These are phyloP conservation scores for Penicillium subrubescens DNA, from an alignment of 495 filamentous ascomycete species.

Conservation along the genomic window DNA sequence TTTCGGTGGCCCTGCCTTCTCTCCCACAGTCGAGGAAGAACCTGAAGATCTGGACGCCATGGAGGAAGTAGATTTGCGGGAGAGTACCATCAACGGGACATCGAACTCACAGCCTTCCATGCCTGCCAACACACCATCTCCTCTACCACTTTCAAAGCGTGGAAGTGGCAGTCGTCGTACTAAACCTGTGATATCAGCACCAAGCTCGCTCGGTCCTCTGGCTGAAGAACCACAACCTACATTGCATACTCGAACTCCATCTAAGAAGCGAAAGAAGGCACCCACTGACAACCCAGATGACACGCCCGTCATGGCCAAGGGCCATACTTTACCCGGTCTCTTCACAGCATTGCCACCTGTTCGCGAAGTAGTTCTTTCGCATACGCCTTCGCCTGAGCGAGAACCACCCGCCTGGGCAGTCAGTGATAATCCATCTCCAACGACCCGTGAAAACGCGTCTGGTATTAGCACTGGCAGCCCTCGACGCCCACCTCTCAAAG, in stretches of 20 bases:
- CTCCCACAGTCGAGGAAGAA: slow-evolving; percentile 45
- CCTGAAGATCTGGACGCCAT: slow-evolving; percentile 36
- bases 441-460: slow-evolving; percentile 25
- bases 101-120: slow-evolving; percentile 10
- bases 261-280: slow-evolving; percentile 30
- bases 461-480: slow-evolving; percentile 40
- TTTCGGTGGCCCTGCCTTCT: slow-evolving; percentile 39
- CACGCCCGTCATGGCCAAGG: slow-evolving; percentile 5
- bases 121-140: slow-evolving; percentile 24
- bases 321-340: slow-evolving; percentile 27
- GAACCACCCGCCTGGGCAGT: slow-evolving; percentile 32
- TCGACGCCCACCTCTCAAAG: slow-evolving; percentile 39
- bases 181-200: slow-evolving; percentile 18
- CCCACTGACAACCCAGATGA: slow-evolving; percentile 17
- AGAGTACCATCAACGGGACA: slow-evolving; percentile 22
- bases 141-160: slow-evolving; percentile 28
- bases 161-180: slow-evolving; percentile 25
- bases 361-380: slow-evolving; percentile 24
- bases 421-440: slow-evolving; percentile 26
- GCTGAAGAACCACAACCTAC: slow-evolving; percentile 24
- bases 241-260: slow-evolving; percentile 19
- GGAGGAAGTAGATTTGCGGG: slow-evolving; percentile 32
- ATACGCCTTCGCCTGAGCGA: slow-evolving; percentile 42
- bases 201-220: slow-evolving; percentile 26
- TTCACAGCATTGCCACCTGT: slow-evolving; percentile 31